phyloP scores from a whole-genome alignment of 805 yeast genomes.

The Scheffersomyces coipomensis region DNA sequence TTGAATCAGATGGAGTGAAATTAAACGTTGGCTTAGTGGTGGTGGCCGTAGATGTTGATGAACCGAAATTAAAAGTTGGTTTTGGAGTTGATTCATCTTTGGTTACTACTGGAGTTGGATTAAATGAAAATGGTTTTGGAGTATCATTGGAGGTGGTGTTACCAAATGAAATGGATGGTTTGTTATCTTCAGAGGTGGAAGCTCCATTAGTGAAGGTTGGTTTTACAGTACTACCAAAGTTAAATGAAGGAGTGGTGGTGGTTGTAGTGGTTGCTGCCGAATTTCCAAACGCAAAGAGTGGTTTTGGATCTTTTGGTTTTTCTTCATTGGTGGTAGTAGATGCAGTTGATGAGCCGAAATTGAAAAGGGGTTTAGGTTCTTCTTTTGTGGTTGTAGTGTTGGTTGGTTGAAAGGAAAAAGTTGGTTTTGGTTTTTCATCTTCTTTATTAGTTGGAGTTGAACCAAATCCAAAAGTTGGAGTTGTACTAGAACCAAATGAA shows the following conservation, averaged over 20 bases:
- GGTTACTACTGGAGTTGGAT: neutral
- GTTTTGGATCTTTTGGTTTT: slow-evolving; percentile 14
- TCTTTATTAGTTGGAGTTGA: slow-evolving; percentile 7
- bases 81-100: neutral
- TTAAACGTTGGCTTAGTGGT: slow-evolving; percentile 12
- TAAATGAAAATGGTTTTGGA: neutral
- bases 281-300: slow-evolving; percentile 18
- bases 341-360: slow-evolving; percentile 14
- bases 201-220: slow-evolving; percentile 20
- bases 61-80: slow-evolving; percentile 7
- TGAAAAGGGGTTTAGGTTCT: slow-evolving; percentile 21
- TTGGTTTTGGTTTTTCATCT: slow-evolving; percentile 13
- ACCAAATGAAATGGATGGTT: neutral
- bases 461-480: slow-evolving; percentile 27
- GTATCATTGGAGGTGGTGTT: neutral
- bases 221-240: slow-evolving; percentile 6
- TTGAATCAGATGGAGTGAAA: slow-evolving; percentile 1
- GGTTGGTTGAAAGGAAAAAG: slow-evolving; percentile 16
- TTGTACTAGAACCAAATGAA: slow-evolving; percentile 24
- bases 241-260: slow-evolving; percentile 4
- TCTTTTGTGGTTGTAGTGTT: slow-evolving; percentile 4
- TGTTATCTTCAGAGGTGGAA: slow-evolving; percentile 1
- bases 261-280: slow-evolving; percentile 2
- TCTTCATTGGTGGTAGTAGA: neutral
- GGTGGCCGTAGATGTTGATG: slow-evolving; percentile 4